phyloP scores from a whole-genome alignment of 192 early-diverging fungal genomes.

The Linnemannia exigua region DNA sequence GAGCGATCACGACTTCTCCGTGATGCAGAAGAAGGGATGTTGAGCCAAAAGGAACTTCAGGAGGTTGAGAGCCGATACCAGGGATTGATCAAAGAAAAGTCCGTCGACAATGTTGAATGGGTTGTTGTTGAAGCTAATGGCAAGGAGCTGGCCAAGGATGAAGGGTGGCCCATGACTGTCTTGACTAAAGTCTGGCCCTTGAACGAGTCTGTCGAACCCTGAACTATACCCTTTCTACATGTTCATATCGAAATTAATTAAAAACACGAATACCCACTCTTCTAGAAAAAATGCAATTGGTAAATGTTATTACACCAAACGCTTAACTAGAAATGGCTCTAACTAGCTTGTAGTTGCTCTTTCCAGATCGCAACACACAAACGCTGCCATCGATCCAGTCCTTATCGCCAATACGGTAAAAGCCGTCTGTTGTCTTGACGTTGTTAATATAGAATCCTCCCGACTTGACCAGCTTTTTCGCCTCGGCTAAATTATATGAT shows the following conservation, averaged over 20 bases:
- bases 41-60: not conserved
- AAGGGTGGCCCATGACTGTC: slow-evolving; percentile 36
- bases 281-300: too few relatives aligned
- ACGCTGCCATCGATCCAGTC: slow-evolving; percentile 78
- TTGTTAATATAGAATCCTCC: slow-evolving; percentile 91
- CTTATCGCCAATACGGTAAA: slow-evolving; percentile 50
- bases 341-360: slow-evolving; percentile 81
- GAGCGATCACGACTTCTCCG: slow-evolving; percentile 17
- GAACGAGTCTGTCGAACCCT: slow-evolving; percentile 1
- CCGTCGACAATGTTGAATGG: slow-evolving; percentile 36
- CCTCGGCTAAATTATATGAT: slow-evolving; percentile 69
- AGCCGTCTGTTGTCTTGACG: slow-evolving; percentile 61
- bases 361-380: slow-evolving; percentile 83
- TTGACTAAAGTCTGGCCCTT: slow-evolving; percentile 26
- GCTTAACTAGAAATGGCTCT: slow-evolving; percentile 29
- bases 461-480: slow-evolving; percentile 77
- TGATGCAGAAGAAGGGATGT: slow-evolving; percentile 13
- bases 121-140: slow-evolving; percentile 17
- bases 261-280: not conserved
- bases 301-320: not conserved
- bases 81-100: slow-evolving; percentile 9
- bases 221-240: slow-evolving; percentile 8
- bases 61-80: not conserved
- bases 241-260: slow-evolving; percentile 1
- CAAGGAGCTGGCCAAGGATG: slow-evolving; percentile 30